These are phyloP conservation scores for Balansia obtecta DNA, from an alignment of 2,329 filamentous ascomycete species.

Conservation along the genomic window DNA sequence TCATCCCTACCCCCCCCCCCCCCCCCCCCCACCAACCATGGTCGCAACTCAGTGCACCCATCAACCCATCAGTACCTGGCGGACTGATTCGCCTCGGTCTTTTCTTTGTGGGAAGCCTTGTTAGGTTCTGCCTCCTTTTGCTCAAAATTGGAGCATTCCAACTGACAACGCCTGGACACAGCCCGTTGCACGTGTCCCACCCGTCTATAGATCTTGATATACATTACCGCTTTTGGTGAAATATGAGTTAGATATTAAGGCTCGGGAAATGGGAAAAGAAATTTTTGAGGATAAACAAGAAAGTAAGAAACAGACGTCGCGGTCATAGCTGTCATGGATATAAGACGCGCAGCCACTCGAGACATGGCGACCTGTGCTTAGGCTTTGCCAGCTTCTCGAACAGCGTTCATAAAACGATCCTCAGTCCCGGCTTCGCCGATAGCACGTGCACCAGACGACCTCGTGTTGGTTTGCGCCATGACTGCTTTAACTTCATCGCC, in stretches of 20 bases:
- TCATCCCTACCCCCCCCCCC: too few relatives aligned
- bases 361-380: constrained; percentile 6
- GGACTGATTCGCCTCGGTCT: background rate
- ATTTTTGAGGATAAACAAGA: too few relatives aligned
- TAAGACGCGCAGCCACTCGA: too few relatives aligned
- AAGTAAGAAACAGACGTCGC: background rate
- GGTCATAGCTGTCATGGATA: too few relatives aligned
- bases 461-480: constrained; percentile 18
- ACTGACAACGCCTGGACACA: constrained; percentile 9
- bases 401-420: constrained; percentile 26
- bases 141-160: background rate
- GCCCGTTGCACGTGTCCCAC: constrained; percentile 1
- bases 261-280: background rate
- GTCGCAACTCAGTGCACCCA: background rate
- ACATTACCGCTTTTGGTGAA: constrained; percentile 12
- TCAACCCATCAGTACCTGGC: background rate
- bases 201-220: constrained; percentile 13
- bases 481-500: constrained; percentile 30
- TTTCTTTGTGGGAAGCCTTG: background rate
- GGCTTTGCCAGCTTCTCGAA: constrained; percentile 23
- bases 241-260: constrained; percentile 6
- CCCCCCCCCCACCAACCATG: background rate
- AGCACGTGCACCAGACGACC: constrained; percentile 19
- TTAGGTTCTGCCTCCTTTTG: background rate
- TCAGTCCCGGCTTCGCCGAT: constrained; percentile 33